phyloP scores from a whole-genome alignment of 352 stramenopile genomes.

The Globisporangium acanthophoron region DNA sequence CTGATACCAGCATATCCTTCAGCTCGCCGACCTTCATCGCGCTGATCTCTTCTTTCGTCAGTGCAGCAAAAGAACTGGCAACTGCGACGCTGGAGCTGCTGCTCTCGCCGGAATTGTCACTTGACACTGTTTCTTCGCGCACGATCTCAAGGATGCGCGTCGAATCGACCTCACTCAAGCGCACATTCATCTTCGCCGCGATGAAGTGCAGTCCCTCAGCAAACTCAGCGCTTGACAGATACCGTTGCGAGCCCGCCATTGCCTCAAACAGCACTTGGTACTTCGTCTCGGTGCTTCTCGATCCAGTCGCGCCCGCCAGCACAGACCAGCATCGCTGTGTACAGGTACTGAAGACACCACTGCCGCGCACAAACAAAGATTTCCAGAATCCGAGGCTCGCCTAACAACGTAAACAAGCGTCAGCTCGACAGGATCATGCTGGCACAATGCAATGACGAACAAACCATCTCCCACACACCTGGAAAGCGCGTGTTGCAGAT shows the following conservation, averaged over 20 bases:
- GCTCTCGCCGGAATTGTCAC: not conserved
- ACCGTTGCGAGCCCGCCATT: slow-evolving; percentile 23
- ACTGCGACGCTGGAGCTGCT: not conserved
- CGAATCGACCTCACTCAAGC: slow-evolving; percentile 8
- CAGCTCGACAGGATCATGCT: not conserved
- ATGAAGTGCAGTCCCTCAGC: slow-evolving; percentile 33
- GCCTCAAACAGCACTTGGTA: slow-evolving; percentile 23
- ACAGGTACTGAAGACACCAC: slow-evolving; percentile 4
- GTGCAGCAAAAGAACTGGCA: slow-evolving; percentile 9
- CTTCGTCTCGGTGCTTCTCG: slow-evolving; percentile 10
- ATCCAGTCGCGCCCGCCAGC: slow-evolving; percentile 5
- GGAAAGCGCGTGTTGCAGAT: slow-evolving; percentile 30
- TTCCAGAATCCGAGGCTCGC: slow-evolving; percentile 49
- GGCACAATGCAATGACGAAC: not conserved
- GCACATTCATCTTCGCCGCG: slow-evolving; percentile 21
- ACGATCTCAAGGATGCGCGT: slow-evolving; percentile 11
- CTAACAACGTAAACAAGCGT: slow-evolving; percentile 14
- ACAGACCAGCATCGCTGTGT: slow-evolving; percentile 31
- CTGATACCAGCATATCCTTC: slow-evolving; percentile 24
- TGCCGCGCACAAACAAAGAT: slow-evolving; percentile 36
- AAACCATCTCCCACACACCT: slow-evolving; percentile 28
- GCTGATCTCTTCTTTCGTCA: slow-evolving; percentile 25
- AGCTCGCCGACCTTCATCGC: slow-evolving; percentile 44
- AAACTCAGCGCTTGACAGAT: slow-evolving; percentile 39
- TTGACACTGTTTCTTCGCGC: slow-evolving; percentile 6